phyloP scores from a whole-genome alignment of 1,139 yeast species.

The Geotrichum klebahnii region DNA sequence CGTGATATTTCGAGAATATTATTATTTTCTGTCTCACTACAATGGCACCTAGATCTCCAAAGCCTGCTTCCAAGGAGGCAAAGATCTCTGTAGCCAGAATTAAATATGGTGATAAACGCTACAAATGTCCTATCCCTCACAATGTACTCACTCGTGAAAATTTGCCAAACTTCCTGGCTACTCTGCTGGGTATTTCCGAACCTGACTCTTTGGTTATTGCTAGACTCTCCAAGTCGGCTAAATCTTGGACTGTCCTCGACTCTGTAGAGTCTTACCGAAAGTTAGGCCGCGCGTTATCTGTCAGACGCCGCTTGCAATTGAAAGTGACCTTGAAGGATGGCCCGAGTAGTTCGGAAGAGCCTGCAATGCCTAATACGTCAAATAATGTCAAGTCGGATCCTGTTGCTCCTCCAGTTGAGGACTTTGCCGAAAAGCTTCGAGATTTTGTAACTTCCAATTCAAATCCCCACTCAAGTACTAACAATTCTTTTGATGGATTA shows the following conservation, averaged over 20 bases:
- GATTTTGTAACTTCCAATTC: not conserved
- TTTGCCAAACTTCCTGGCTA: not conserved
- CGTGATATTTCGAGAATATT: no score
- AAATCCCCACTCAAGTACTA: not conserved
- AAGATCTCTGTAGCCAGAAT: constrained; percentile 1
- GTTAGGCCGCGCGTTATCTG: constrained; percentile 45
- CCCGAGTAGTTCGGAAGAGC: no score
- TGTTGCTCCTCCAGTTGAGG: constrained; percentile 3
- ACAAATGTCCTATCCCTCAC: constrained; percentile 4
- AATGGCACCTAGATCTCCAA: not conserved
- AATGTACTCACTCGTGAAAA: not conserved
- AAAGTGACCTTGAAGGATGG: constrained; percentile 18
- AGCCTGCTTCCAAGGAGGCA: not conserved
- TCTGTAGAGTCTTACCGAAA: constrained; percentile 45
- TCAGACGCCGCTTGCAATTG: constrained; percentile 36
- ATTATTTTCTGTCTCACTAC: no score
- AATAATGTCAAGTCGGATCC: not conserved
- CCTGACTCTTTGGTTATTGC: constrained; percentile 17
- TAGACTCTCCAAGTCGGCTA: constrained; percentile 34
- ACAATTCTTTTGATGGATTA: not conserved
- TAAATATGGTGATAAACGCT: not conserved
- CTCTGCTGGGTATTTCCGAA: not conserved
- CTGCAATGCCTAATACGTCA: not conserved
- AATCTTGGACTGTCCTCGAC: constrained; percentile 44
- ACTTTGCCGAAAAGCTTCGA: not conserved